A percentile compares a stretch with the other conserved stretches of the same genome.
These are phyloP conservation scores for Salvia hispanica DNA, from an alignment of 257 asterid species.

Conservation along the genomic window DNA sequence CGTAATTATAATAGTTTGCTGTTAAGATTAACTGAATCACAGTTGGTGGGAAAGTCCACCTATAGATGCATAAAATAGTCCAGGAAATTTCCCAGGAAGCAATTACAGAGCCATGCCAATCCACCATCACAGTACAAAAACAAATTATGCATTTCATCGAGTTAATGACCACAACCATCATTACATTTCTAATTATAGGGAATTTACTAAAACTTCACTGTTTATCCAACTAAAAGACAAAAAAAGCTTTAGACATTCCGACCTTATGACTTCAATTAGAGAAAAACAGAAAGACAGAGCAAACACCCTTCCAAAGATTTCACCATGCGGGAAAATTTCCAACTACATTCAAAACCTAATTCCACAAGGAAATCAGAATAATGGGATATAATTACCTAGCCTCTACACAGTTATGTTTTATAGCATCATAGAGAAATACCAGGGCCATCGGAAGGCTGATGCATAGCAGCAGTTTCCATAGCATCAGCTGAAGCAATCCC, in stretches of 20 bases:
- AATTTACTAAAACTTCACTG: neutral
- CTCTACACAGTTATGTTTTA: neutral
- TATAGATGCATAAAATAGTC: neutral
- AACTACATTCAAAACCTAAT: conserved; percentile 25
- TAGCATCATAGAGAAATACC: conserved; percentile 45
- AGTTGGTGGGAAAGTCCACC: neutral
- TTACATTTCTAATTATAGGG: neutral
- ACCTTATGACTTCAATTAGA: conserved; percentile 15
- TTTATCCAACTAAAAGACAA: neutral
- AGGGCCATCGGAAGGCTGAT: conserved; percentile 65
- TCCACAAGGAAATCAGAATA: conserved; percentile 15
- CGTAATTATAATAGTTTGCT: neutral
- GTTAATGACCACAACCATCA: neutral
- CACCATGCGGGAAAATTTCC: neutral
- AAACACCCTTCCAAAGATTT: neutral
- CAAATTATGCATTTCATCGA: neutral
- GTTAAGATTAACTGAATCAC: neutral
- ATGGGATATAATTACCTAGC: conserved; percentile 13
- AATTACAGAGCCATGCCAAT: conserved; percentile 1
- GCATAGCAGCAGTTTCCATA: conserved; percentile 58
- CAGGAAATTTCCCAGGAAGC: neutral
- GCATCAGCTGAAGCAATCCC: conserved; percentile 58
- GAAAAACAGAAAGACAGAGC: neutral
- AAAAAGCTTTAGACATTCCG: neutral
- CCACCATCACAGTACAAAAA: neutral